Evolutionary conservation across 352 stramenopile species (phyloP).

Genomic region (Pythium rishiriense): DNA sequence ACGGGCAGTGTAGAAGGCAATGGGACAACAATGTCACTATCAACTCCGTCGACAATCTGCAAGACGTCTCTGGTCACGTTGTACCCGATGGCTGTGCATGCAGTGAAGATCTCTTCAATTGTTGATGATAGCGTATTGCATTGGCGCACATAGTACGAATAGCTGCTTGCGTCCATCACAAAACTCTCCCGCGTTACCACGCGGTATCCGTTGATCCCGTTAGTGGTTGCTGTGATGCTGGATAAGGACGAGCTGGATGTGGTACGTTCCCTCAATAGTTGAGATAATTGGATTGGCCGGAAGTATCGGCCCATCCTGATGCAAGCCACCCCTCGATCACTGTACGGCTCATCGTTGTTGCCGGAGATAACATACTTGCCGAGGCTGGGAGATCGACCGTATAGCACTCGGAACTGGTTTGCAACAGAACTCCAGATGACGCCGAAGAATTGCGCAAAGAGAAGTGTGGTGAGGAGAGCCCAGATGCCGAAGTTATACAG

Average conservation of each 20-base stretch:
- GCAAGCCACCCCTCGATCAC: no score
- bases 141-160: neutral
- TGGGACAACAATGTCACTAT: conserved; percentile 23
- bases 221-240: neutral
- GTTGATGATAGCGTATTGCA: neutral
- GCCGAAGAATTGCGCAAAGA: conserved; percentile 35
- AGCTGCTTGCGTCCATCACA: neutral
- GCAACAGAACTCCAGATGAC: conserved; percentile 17
- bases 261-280: neutral
- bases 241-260: no score
- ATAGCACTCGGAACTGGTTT: no score
- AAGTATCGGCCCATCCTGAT: no score
- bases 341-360: neutral
- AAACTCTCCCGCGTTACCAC: conserved; percentile 1
- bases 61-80: conserved; percentile 20
- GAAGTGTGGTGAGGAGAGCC: conserved; percentile 24
- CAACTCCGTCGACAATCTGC: conserved; percentile 3
- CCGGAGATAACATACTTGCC: neutral
- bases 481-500: conserved; percentile 33
- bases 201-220: conserved; percentile 16
- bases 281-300: conserved; percentile 28
- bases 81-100: conserved; percentile 16
- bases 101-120: conserved; percentile 1
- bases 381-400: neutral
- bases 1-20: conserved; percentile 33